phyloP scores from a whole-genome alignment of 140 eudicot genomes.

The Stevia rebaudiana region DNA sequence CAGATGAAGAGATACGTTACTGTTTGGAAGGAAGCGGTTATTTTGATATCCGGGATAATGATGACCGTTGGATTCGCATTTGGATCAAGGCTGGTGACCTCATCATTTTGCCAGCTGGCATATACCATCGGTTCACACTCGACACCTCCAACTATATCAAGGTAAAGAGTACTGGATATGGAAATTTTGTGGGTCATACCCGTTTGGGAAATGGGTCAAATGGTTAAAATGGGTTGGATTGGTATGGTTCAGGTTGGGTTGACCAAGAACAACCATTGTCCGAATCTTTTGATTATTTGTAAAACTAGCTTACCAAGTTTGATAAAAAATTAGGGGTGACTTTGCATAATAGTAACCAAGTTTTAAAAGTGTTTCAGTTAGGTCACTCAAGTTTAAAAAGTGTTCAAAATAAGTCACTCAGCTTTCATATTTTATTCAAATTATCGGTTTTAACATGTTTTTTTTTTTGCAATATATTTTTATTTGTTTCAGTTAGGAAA shows the following conservation, averaged over 20 bases:
- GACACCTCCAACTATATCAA: constrained; percentile 79
- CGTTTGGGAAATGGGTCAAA: no score
- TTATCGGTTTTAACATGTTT: no score
- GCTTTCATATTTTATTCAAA: no score
- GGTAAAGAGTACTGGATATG: constrained; percentile 36
- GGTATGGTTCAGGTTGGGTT: neutral
- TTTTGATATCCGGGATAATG: constrained; percentile 82
- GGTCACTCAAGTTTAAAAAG: no score
- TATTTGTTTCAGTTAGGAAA: no score
- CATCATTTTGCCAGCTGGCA: constrained; percentile 85
- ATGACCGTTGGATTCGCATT: constrained; percentile 83
- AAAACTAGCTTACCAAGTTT: neutral
- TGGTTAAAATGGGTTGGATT: no score
- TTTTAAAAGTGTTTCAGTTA: no score
- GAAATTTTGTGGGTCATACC: neutral
- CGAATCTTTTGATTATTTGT: neutral
- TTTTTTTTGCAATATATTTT: no score
- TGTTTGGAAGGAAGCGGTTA: constrained; percentile 92
- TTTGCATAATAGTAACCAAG: no score
- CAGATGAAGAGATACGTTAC: constrained; percentile 89
- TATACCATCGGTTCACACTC: constrained; percentile 89
- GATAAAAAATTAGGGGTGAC: no score
- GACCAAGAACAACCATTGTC: neutral
- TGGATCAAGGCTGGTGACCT: constrained; percentile 83
- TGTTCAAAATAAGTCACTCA: no score